Base-by-base conservation (phyloP, 208 protist species). In the Trypanosoma melophagium region DNA sequence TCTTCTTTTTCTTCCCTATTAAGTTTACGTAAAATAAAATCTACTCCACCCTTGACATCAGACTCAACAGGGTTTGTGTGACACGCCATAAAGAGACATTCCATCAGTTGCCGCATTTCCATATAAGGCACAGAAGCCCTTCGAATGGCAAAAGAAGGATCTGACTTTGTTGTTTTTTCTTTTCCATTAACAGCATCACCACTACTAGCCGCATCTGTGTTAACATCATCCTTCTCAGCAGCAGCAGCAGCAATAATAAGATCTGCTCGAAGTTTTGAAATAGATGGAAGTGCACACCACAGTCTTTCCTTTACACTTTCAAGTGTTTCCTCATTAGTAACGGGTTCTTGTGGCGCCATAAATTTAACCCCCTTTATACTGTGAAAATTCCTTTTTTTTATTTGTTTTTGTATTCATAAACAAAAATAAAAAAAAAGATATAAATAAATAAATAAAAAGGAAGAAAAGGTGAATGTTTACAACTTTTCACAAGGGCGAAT, bases 211-310 rank as follows among this genome's bases (percentile, higher is more conserved):
- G 16, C 49, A n/a, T 16, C n/a, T 53, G 22, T 31, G 24, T 5
- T 38, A 50, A 16, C 7, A 5, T 35, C 5, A 35, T 7, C 5
- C 1, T 35, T 35, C 28, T 5, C 28, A 35, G 28, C 28, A 35
- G n/a, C 25, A 5, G 42, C 56, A n/a, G 58, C 51, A 40, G 42
- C 42, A 16, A 19, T 14, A 47, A 60, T 14, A 47, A 60, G 9
- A 38, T n/a, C n/a, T 69, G 71, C 52, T 7, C 55, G 62, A 10
- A 69, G 21, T 44, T 64, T 56, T 21, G 45, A 47, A 44, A 89
- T 73, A 3, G 76, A 77, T 1, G 83, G 89, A 47, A 95, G 59
- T 7, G 86, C 68, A 28, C 62, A 56, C 87, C 89, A 95, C n/a
- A 95, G 61, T n/a, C 67, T 61, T 28, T 81, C 80, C 49, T 79